Base-by-base conservation (phyloP, 2,329 filamentous ascomycete genomes). In the Chrysoporthe austroafricana region DNA sequence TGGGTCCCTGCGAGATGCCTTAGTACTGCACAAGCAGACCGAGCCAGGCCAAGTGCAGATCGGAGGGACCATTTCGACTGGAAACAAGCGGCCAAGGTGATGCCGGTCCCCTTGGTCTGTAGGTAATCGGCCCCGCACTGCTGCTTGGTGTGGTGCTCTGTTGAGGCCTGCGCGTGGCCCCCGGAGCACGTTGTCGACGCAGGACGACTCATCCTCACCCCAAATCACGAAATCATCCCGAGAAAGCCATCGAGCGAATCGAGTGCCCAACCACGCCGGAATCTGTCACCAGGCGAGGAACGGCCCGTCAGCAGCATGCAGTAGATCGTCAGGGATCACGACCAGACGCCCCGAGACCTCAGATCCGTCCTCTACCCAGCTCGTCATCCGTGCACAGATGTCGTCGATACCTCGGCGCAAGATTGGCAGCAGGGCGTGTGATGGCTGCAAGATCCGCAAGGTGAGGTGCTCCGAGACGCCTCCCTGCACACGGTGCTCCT, bases 401-500 rank as follows among this genome's bases (percentile, higher is more conserved):
- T 57, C 59, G 52, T 50, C 63, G n/a, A 14, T 62, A 44, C 68
- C 63, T 64, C 68, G 71, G 56, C 72, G 75, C 64, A 78, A 76
- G 70, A 76, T 78, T 42, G 76, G 74, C 56, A 80, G 79, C 67
- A 73, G 81, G 42, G 82, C 83, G 13, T 85, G 83, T 73, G 83
- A 85, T 69, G 82, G 79, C 26, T 86, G 84, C 76, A 85, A 84
- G 75, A 79, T 86, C 54, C 79, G 84, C 65, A 86, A 86, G 75
- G 81, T 85, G 68, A 80, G 81, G 59, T 86, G 84, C 73, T 81
- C 80, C 16, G 84, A 83, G 61, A 75, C 76, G 1, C 76, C 81
- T 32, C 84, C 84, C 7, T 86, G 84, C 67, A 75, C 75, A 36
- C 79, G 80, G 11, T 86, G 84, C 70, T 72, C 76, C 34, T 77